Evolutionary conservation across 306 rosid species (phyloP).

Genomic region (Fragaria vesca): DNA sequence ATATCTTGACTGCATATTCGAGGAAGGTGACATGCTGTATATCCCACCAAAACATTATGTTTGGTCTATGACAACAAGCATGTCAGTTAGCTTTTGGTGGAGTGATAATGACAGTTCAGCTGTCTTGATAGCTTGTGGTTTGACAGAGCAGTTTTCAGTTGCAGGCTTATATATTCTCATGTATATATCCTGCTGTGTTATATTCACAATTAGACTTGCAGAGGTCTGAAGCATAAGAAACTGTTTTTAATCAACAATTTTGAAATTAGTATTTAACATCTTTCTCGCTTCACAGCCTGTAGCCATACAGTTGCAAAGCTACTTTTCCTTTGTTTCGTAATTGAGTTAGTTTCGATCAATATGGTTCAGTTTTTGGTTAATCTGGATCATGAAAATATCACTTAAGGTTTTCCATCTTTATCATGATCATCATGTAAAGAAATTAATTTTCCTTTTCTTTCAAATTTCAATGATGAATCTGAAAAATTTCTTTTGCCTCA

Average conservation of each 20-base stretch:
- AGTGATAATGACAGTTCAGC: conserved; percentile 44
- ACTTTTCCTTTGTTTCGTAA: background rate
- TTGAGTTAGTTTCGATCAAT: background rate
- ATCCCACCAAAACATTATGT: conserved; percentile 94
- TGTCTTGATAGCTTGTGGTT: conserved; percentile 36
- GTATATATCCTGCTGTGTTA: conserved; percentile 5
- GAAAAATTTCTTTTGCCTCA: too few relatives aligned
- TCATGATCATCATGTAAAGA: too few relatives aligned
- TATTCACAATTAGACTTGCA: background rate
- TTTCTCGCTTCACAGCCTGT: background rate
- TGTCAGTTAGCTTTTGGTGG: conserved; percentile 98
- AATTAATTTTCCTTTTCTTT: too few relatives aligned
- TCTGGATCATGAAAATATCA: background rate
- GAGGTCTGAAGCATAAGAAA: too few relatives aligned
- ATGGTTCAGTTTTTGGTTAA: background rate
- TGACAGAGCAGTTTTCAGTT: background rate
- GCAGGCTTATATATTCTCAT: background rate
- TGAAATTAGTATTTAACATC: background rate
- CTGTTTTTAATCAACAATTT: background rate
- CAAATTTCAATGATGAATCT: too few relatives aligned
- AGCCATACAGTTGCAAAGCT: background rate
- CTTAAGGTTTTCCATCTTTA: background rate
- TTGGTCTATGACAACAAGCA: conserved; percentile 71
- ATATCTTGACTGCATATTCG: conserved; percentile 85
- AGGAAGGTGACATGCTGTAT: conserved; percentile 94